Percentiles rank a stretch among this genome's conserved stretches.
These are phyloP conservation scores for Dujonia santamariae DNA, from an alignment of 1,139 yeast species.

Conservation along the genomic window DNA sequence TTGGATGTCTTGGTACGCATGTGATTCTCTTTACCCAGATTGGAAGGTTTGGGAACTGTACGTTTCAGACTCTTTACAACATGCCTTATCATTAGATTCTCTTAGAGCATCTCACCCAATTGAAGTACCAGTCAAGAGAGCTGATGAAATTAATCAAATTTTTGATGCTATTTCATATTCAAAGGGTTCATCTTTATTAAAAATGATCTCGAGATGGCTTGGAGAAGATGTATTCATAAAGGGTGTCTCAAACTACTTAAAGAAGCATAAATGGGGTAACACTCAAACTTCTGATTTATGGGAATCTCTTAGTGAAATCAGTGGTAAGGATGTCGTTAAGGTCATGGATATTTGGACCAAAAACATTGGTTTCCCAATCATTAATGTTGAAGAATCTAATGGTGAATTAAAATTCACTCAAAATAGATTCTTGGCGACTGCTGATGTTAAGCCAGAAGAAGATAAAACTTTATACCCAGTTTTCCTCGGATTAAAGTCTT, in stretches of 20 bases:
- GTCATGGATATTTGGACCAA: constrained; percentile 85
- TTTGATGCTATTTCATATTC: constrained; percentile 83
- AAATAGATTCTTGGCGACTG: constrained; percentile 53
- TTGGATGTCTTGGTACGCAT: constrained; percentile 82
- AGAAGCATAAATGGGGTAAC: constrained; percentile 69
- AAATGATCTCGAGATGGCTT: constrained; percentile 68
- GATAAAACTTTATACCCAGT: constrained; percentile 71
- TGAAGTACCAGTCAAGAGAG: constrained; percentile 78
- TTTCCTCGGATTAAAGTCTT: constrained; percentile 73
- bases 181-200: constrained; percentile 72
- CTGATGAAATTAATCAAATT: constrained; percentile 79
- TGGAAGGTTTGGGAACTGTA: constrained; percentile 84
- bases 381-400: constrained; percentile 42
- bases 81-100: constrained; percentile 68
- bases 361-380: constrained; percentile 77
- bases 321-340: constrained; percentile 68
- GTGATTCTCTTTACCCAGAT: constrained; percentile 74
- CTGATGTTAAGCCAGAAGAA: constrained; percentile 48
- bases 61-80: constrained; percentile 65
- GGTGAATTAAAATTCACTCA: constrained; percentile 41
- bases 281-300: constrained; percentile 80
- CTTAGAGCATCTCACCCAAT: constrained; percentile 80
- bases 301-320: constrained; percentile 68
- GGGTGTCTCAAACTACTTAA: constrained; percentile 71
- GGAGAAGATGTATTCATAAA: constrained; percentile 64